Evolutionary conservation across 1,139 yeast species (phyloP), one percentile per base, ranked within the genome.

Genomic region (Kurtzmaniella quercitrusa): DNA sequence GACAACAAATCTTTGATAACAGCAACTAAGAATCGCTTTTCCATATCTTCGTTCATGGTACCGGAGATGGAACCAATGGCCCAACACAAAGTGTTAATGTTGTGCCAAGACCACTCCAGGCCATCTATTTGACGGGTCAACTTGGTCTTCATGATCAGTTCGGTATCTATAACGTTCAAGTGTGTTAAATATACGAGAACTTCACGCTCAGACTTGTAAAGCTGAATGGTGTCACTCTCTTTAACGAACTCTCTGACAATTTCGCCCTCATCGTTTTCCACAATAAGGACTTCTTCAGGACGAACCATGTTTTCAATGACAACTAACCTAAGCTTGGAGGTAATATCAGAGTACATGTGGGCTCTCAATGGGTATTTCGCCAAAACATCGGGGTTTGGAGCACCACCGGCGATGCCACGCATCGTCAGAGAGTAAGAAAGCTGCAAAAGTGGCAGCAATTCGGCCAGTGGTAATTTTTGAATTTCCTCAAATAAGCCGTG

Each of bases 21-120:
- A 18, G 88, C 78, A 38, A 93, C 97, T 51, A 93, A 76, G 61
- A 93, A 93, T 55, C 94, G 78, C 68, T 91, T 93, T 64, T 93
- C 99, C 80, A 93, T 87, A 54, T 89, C 97, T 68, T 93, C 98
- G 61, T 88, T 89, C 98, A 93, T 93, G 2, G 98, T 88, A 61
- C 98, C 98, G 2, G 97, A 88, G 47, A 94, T 93, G 14, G 98
- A 91, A 47, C 99, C 99, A 63, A 93, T 94, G 5, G 99, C 99
- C 99, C 99, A 93, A 72, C 98, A 93, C 52, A 93, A 73, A 2
- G 98, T 93, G 63, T 93, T 93, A 56, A 93, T 86, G 60, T 91
- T 93, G 63, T 89, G 94, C 98, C 98, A 93, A 30, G 98, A 91
- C 99, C 99, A 93, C 68, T 94, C 98, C 47, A 87, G 76, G 44